These are phyloP conservation scores for Hortaea sp. DNA, from an alignment of 2,329 filamentous ascomycete genomes.

Conservation along the genomic window DNA sequence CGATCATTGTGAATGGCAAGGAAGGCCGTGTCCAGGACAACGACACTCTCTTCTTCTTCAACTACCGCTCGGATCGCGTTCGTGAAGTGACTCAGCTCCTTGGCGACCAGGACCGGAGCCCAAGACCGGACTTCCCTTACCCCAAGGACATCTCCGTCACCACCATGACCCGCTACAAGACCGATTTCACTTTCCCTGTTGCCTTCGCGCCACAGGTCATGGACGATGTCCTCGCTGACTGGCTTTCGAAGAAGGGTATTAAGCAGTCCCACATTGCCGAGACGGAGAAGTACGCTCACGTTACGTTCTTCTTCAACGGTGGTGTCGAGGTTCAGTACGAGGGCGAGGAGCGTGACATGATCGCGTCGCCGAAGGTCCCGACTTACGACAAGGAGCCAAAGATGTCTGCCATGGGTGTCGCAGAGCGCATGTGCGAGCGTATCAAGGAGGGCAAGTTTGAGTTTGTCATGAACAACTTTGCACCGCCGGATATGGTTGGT, in stretches of 20 bases:
- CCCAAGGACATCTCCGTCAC: conserved; percentile 79
- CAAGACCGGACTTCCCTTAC: conserved; percentile 82
- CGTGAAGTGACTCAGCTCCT: conserved; percentile 93
- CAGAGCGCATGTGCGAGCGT: conserved; percentile 79
- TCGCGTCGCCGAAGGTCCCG: conserved; percentile 86
- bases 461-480: conserved; percentile 99
- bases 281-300: conserved; percentile 98
- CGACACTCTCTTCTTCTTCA: conserved; percentile 99
- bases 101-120: conserved; percentile 84
- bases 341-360: conserved; percentile 84
- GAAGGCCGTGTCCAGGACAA: conserved; percentile 80
- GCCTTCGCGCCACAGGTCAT: conserved; percentile 93
- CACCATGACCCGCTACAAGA: conserved; percentile 99
- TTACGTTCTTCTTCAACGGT: conserved; percentile 99
- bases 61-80: conserved; percentile 97
- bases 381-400: conserved; percentile 93
- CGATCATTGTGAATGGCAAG: conserved; percentile 85
- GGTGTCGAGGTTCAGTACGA: conserved; percentile 95
- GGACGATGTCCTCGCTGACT: conserved; percentile 97
- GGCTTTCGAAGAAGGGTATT: conserved; percentile 77
- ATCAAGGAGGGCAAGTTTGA: conserved; percentile 78
- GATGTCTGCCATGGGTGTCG: conserved; percentile 89
- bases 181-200: conserved; percentile 81
- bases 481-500: conserved; percentile 97
- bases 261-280: conserved; percentile 95